These are phyloP conservation scores for Beauveria sp. DNA, from an alignment of 2,329 filamentous ascomycete species.

Conservation along the genomic window DNA sequence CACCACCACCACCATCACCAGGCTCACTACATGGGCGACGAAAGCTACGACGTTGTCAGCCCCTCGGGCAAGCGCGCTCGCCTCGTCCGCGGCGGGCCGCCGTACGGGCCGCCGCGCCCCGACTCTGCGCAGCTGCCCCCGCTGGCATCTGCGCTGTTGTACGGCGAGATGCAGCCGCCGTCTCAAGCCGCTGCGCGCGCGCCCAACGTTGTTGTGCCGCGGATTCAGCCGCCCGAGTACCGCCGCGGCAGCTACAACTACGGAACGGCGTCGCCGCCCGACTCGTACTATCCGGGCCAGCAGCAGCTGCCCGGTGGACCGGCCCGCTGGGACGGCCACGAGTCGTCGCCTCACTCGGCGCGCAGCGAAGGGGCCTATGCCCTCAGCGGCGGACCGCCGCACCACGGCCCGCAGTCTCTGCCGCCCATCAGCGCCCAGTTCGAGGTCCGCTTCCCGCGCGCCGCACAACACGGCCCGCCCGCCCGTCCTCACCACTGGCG, in stretches of 20 bases:
- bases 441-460: background rate
- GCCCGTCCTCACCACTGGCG: slow-evolving; percentile 5
- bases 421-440: slow-evolving; percentile 20
- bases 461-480: background rate
- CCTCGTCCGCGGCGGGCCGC: slow-evolving; percentile 3
- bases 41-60: slow-evolving; percentile 12
- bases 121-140: slow-evolving; percentile 9
- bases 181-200: slow-evolving; percentile 11
- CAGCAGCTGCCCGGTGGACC: background rate
- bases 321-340: slow-evolving; percentile 6
- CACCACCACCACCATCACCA: slow-evolving; percentile 1
- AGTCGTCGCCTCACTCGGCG: slow-evolving; percentile 2
- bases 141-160: background rate
- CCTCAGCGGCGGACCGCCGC: background rate
- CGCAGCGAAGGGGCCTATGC: slow-evolving; percentile 4
- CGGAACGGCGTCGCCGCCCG: background rate
- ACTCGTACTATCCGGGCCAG: background rate
- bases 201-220: slow-evolving; percentile 18
- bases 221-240: slow-evolving; percentile 17
- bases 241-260: slow-evolving; percentile 6
- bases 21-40: slow-evolving; percentile 10
- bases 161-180: slow-evolving; percentile 6
- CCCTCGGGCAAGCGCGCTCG: slow-evolving; percentile 19
- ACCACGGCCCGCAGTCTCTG: slow-evolving; percentile 10
- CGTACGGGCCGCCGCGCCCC: background rate